phyloP scores from a whole-genome alignment of 306 rosid species.

The Ziziphus jujuba region DNA sequence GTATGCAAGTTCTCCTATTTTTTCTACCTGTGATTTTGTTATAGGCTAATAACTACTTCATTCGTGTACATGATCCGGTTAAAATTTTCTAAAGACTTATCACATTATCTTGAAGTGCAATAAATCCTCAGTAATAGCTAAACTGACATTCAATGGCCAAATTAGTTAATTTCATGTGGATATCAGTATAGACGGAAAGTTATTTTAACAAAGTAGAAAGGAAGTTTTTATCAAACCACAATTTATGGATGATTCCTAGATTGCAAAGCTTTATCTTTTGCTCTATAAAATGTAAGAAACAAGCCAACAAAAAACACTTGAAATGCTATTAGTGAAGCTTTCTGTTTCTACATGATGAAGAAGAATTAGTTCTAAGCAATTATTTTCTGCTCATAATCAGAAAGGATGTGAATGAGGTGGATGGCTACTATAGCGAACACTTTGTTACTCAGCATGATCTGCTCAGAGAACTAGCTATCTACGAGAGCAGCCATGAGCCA shows the following conservation, averaged over 20 bases:
- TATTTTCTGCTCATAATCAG: slow-evolving; percentile 30
- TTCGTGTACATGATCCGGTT: too few relatives aligned
- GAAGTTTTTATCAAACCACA: background rate
- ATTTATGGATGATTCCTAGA: background rate
- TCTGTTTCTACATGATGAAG: too few relatives aligned
- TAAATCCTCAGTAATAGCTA: too few relatives aligned
- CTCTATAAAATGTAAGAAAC: too few relatives aligned
- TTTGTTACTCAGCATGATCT: slow-evolving; percentile 51
- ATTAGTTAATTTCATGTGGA: too few relatives aligned
- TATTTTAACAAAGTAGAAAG: background rate
- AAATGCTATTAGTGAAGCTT: background rate
- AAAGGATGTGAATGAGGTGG: slow-evolving; percentile 26
- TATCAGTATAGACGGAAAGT: background rate
- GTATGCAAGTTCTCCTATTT: background rate
- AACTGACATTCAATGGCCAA: too few relatives aligned
- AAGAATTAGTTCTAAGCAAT: background rate
- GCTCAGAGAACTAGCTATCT: slow-evolving; percentile 66
- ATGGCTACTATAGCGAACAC: slow-evolving; percentile 48
- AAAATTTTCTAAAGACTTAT: too few relatives aligned
- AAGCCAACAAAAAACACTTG: background rate
- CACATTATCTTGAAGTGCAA: too few relatives aligned
- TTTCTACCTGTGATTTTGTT: background rate
- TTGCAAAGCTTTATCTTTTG: background rate
- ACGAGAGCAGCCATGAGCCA: slow-evolving; percentile 12
- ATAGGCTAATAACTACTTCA: too few relatives aligned